Evolutionary conservation across 768 basidiomycete species (phyloP).

Genomic region (Pleurotus cornucopiae): DNA sequence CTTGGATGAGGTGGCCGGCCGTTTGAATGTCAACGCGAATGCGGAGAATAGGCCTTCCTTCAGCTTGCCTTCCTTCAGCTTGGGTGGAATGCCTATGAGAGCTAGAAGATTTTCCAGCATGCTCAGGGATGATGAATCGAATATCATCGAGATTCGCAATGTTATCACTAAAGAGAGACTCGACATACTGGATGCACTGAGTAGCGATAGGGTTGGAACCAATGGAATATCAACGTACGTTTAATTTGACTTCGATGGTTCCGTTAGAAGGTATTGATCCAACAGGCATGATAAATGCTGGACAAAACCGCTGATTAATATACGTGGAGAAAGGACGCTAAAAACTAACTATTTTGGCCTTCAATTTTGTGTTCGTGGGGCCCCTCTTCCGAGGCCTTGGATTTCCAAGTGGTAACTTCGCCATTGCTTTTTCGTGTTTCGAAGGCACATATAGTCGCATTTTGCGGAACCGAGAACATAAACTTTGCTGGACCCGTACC

Average conservation of each 20-base stretch:
- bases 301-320: background rate
- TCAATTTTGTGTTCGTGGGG: too few relatives aligned
- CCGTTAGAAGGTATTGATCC: conserved; percentile 43
- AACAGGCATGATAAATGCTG: conserved; percentile 56
- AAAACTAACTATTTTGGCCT: too few relatives aligned
- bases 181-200: conserved; percentile 37
- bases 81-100: conserved; percentile 25
- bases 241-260: conserved; percentile 34
- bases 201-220: background rate
- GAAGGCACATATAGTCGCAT: conserved; percentile 52
- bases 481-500: conserved; percentile 45
- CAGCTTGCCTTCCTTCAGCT: conserved; percentile 18
- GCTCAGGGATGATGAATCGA: conserved; percentile 48
- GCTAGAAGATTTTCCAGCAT: conserved; percentile 37
- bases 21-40: conserved; percentile 46
- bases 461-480: conserved; percentile 54
- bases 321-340: too few relatives aligned
- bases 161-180: conserved; percentile 48
- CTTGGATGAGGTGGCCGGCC: conserved; percentile 33
- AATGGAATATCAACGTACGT: conserved; percentile 26
- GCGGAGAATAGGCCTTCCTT: conserved; percentile 28
- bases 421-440: conserved; percentile 41
- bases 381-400: background rate
- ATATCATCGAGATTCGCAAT: conserved; percentile 32
- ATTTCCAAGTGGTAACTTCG: conserved; percentile 31